Conservation (phyloP, 192 early-diverging fungal species). For the Coemansia umbellata region DNA sequence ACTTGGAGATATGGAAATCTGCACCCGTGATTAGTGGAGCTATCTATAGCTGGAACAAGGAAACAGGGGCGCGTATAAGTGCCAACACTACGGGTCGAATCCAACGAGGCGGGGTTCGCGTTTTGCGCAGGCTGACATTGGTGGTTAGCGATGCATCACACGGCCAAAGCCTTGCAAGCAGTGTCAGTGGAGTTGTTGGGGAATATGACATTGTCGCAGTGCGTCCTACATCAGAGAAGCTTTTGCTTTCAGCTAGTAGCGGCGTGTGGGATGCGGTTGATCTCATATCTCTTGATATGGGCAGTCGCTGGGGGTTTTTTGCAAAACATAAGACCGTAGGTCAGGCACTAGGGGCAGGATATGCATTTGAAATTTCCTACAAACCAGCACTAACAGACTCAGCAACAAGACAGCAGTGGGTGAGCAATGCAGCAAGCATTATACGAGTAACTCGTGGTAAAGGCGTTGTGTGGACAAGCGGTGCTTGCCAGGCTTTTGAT, state of each 20-base stretch:
- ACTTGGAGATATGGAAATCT: conserved; percentile 29
- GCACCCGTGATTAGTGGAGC: conserved; percentile 16
- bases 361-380: conserved; percentile 35
- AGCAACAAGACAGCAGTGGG: conserved; percentile 41
- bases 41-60: conserved; percentile 21
- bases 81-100: background rate
- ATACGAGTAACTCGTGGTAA: conserved; percentile 41
- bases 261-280: conserved; percentile 40
- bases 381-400: conserved; percentile 22
- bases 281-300: conserved; percentile 44
- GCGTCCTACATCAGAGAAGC: conserved; percentile 34
- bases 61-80: conserved; percentile 15
- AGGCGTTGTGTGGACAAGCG: conserved; percentile 37
- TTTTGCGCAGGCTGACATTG: conserved; percentile 38
- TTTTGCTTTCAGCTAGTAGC: conserved; percentile 28
- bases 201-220: conserved; percentile 47
- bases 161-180: conserved; percentile 26
- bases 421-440: conserved; percentile 35
- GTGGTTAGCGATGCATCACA: conserved; percentile 37
- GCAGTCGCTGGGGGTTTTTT: conserved; percentile 38
- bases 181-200: background rate
- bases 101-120: conserved; percentile 18
- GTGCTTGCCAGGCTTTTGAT: conserved; percentile 25
- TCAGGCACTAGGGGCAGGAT: conserved; percentile 31
- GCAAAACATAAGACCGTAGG: conserved; percentile 44